Evolutionary conservation across 495 filamentous ascomycete genomes (phyloP), one percentile per base, ranked within the genome.

Genomic region (Lichenothelia convexa): DNA sequence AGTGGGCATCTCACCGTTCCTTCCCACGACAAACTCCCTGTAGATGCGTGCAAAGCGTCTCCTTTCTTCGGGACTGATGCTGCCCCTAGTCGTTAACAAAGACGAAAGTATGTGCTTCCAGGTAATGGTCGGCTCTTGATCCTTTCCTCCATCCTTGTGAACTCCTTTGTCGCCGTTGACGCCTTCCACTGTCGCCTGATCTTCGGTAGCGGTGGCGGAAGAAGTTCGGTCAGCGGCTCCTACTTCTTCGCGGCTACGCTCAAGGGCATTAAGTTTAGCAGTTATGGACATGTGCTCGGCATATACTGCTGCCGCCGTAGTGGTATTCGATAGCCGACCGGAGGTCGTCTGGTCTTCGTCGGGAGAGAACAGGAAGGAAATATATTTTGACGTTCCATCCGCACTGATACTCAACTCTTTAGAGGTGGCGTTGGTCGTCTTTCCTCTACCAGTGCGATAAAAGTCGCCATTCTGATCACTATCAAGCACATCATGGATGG

Each of bases 1-100:
- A 55, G 73, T 85, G 27, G 70, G 79, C 83, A 97, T 83, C 54
- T 94, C 89, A 18, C 89, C 89, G 53, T 83, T 92, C 41, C 89
- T 67, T 5, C 82, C 84, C 5, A 76, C 75, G 3, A 93, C 70
- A 62, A 97, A 97, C 62, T 95, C 91, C 4, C 67, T 62, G 51
- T 97, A 97, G 40, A 97, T 93, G 4, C 62, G 65, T 48, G 68
- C 65, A 43, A 97, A 49, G 42, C 87, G 65, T 46, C 56, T 62
- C 46, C 74, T 65, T 59, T 97, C 89, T 19, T 78, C 61, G 2
- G 58, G 52, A 41, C 76, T 77, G 29, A 95, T 86, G 49, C 81
- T 91, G n/a, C 75, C 64, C 36, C 86, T 63, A 11, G 91, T 93
- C n/a, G 56, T 73, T 19, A 64, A 64, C 34, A 97, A 63, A 12